A percentile compares a stretch with the other conserved stretches of the same genome.
Evolutionary conservation across 352 stramenopile species (phyloP).

Genomic region (Thraustochytrium striatum): DNA sequence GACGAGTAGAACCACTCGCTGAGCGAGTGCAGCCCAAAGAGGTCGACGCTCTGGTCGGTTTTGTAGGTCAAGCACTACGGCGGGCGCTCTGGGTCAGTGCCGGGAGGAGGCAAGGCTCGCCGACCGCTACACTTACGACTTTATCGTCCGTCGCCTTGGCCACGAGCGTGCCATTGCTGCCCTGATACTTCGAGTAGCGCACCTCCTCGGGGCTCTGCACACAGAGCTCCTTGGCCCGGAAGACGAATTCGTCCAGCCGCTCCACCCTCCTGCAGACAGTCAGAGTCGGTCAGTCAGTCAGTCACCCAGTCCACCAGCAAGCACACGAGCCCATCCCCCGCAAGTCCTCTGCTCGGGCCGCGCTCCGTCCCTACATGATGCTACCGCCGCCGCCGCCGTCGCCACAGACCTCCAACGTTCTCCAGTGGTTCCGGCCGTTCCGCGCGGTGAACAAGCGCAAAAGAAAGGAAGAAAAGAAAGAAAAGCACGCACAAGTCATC

Average conservation of each 20-base stretch:
- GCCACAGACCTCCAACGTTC: too few species aligned
- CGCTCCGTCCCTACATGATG: too few species aligned
- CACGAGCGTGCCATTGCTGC: constrained; percentile 6
- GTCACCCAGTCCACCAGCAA: not conserved
- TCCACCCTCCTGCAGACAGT: constrained; percentile 29
- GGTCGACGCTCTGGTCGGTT: not conserved
- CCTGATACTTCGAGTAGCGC: constrained; percentile 22
- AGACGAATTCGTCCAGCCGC: constrained; percentile 22
- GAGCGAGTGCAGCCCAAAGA: constrained; percentile 12
- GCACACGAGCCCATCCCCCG: too few species aligned
- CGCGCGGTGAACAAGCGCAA: too few species aligned
- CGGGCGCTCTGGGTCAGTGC: too few species aligned
- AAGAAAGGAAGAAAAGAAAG: too few species aligned
- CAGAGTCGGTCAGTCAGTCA: not conserved
- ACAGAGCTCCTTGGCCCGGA: constrained; percentile 33
- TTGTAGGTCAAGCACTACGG: constrained; percentile 14
- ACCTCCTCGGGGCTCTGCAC: not conserved
- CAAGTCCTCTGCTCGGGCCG: too few species aligned
- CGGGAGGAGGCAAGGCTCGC: not conserved
- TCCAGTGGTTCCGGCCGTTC: too few species aligned
- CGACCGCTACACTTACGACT: not conserved
- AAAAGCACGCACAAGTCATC: too few species aligned
- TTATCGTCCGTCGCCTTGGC: constrained; percentile 41
- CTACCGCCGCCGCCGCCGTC: too few species aligned
- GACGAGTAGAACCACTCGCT: constrained; percentile 26